These are phyloP conservation scores for Hygrophoropsis aurantiaca DNA, from an alignment of 768 basidiomycete genomes.

Conservation along the genomic window DNA sequence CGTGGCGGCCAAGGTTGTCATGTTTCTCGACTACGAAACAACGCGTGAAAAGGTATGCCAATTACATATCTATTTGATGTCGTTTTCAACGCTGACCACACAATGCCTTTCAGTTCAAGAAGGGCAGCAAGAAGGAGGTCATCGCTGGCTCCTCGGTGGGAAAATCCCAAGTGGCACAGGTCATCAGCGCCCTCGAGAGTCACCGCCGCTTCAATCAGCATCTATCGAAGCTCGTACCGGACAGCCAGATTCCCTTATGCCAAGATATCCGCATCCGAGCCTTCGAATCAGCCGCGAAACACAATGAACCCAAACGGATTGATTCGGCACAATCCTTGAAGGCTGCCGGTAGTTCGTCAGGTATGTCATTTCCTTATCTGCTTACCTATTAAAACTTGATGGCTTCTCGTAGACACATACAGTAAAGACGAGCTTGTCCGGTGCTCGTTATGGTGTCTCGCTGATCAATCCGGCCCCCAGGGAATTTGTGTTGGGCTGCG, in stretches of 20 bases:
- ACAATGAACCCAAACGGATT: slow-evolving; percentile 17
- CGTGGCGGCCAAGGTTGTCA: slow-evolving; percentile 25
- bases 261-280: slow-evolving; percentile 15
- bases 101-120: slow-evolving; percentile 4
- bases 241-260: slow-evolving; percentile 18
- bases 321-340: slow-evolving; percentile 18
- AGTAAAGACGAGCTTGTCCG: slow-evolving; percentile 19
- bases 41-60: slow-evolving; percentile 29
- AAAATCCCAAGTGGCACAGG: slow-evolving; percentile 22
- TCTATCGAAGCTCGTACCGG: slow-evolving; percentile 11
- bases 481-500: slow-evolving; percentile 15
- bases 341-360: slow-evolving; percentile 15
- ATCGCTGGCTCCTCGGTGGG: slow-evolving; percentile 26
- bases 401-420: slow-evolving; percentile 22
- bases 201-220: slow-evolving; percentile 13
- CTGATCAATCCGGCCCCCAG: slow-evolving; percentile 1
- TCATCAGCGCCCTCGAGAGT: slow-evolving; percentile 28
- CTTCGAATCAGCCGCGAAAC: slow-evolving; percentile 15
- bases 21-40: slow-evolving; percentile 30
- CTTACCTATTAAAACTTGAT: not conserved
- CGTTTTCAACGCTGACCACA: not conserved
- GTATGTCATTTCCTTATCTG: not conserved
- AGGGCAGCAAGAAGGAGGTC: slow-evolving; percentile 8
- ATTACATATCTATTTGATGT: not conserved
- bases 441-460: slow-evolving; percentile 21